Evolutionary conservation across 2,329 filamentous ascomycete genomes (phyloP).

Genomic region (Aspergillus tamarii): DNA sequence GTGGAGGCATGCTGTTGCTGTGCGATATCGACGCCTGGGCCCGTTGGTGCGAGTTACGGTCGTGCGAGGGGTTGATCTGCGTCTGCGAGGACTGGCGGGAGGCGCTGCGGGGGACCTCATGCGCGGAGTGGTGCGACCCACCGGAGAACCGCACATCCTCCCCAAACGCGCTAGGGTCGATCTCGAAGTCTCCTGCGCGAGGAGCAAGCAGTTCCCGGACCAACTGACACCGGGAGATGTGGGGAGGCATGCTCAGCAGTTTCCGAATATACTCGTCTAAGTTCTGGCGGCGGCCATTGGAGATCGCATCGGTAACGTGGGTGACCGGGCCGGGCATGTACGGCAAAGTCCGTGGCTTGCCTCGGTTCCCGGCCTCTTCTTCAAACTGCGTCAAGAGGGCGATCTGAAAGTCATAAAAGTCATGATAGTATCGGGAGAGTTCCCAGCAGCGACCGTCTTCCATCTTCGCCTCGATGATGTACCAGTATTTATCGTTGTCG

Average conservation of each 20-base stretch:
- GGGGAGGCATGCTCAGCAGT: constrained; percentile 76
- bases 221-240: constrained; percentile 81
- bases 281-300: constrained; percentile 87
- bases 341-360: constrained; percentile 78
- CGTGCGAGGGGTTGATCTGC: constrained; percentile 58
- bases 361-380: constrained; percentile 85
- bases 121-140: constrained; percentile 66
- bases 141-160: constrained; percentile 77
- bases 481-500: constrained; percentile 98
- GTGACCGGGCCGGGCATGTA: constrained; percentile 99
- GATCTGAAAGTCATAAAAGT: constrained; percentile 99
- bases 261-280: constrained; percentile 96
- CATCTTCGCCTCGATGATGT: constrained; percentile 88
- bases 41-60: constrained; percentile 46
- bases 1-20: constrained; percentile 43
- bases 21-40: constrained; percentile 37
- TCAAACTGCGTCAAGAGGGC: constrained; percentile 89
- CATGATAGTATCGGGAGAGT: constrained; percentile 91
- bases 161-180: constrained; percentile 67
- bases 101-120: constrained; percentile 62
- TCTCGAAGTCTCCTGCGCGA: constrained; percentile 88
- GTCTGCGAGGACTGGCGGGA: constrained; percentile 69
- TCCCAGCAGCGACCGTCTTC: constrained; percentile 94
- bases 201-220: constrained; percentile 92
- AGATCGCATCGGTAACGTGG: constrained; percentile 97